Conservation (phyloP, 306 rosid species). For the Notholithocarpus densiflorus region DNA sequence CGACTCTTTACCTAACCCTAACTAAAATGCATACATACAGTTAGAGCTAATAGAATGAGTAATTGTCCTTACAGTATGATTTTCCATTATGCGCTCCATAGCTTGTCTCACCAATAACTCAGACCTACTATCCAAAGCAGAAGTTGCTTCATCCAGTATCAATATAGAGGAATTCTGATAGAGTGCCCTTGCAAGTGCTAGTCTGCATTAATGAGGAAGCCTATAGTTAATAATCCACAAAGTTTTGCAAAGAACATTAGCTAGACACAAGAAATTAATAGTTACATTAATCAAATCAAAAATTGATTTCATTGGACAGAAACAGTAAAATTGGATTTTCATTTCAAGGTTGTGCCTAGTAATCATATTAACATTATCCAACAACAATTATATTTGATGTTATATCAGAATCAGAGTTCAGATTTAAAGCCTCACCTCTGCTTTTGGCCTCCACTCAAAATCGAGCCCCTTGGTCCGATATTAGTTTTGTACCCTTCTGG, state of each 20-base stretch:
- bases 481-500: conserved; percentile 74
- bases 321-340: not conserved
- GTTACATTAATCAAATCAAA: conserved; percentile 1
- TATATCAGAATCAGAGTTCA: conserved; percentile 5
- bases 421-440: conserved; percentile 57
- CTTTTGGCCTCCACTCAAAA: conserved; percentile 90
- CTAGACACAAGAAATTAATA: not conserved
- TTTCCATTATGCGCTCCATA: conserved; percentile 67
- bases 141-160: conserved; percentile 88
- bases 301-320: conserved; percentile 4
- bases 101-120: conserved; percentile 80
- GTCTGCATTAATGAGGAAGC: conserved; percentile 42
- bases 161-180: conserved; percentile 73
- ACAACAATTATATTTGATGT: not conserved
- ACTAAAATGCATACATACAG: not conserved
- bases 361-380: not conserved
- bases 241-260: not conserved
- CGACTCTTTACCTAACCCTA: not conserved
- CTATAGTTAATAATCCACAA: conserved; percentile 1
- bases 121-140: conserved; percentile 80
- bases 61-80: conserved; percentile 59
- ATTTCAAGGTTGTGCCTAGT: not conserved
- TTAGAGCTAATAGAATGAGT: conserved; percentile 7
- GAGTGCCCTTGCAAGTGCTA: conserved; percentile 85
- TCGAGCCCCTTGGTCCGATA: conserved; percentile 88